Base-by-base conservation (phyloP, 2,329 filamentous ascomycete genomes). In the Basipetospora sp. region DNA sequence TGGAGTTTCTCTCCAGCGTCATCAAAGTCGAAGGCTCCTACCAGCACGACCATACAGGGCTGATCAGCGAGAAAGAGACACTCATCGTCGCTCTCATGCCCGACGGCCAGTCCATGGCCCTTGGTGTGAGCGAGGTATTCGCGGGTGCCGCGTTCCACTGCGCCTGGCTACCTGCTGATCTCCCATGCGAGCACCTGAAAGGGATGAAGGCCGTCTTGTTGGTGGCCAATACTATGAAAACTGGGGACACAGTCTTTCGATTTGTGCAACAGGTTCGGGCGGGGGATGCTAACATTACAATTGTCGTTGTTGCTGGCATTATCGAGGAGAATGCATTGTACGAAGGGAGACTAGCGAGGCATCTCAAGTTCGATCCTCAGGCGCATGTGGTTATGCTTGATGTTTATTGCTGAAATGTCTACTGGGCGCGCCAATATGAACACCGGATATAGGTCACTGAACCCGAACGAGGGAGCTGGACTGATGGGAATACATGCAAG, bases 11-110 rank as follows among this genome's bases (percentile, higher is more conserved):
- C 2, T 39, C 59, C 1, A 43, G 60, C 3, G 10, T 66, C 0
- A 41, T 78, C 11, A 70, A 71, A 0, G 10, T 71, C 1, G 67
- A 77, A 39, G 43, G 58, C 8, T 3, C 40, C 0, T 71, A 75
- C 11, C 40, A 43, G 0, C 69, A 77, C 42, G 70, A 77, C 0
- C 66, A 71, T 42, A 66, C 63, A 3, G 42, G 60, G 22, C 5
- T 42, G 2, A 63, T 57, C 0, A 48, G 18, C 0, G 71, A 78
- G 47, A 6, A 53, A 1, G 38, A 54, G 8, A 77, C 69, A 0
- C 41, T 59, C 1, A 75, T 80, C 33, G 53, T 77, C 1, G 59
- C 72, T 0, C 43, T 78, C n/a, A 78, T 79, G 72, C 67, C 71
- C 8, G 71, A 67, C 2, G 74, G 73, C 8, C 71, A 77, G 43